A percentile compares a stretch with the other conserved stretches of the same genome.
phyloP scores from a whole-genome alignment of 768 basidiomycete genomes.

The Infundibulicybe gibba region DNA sequence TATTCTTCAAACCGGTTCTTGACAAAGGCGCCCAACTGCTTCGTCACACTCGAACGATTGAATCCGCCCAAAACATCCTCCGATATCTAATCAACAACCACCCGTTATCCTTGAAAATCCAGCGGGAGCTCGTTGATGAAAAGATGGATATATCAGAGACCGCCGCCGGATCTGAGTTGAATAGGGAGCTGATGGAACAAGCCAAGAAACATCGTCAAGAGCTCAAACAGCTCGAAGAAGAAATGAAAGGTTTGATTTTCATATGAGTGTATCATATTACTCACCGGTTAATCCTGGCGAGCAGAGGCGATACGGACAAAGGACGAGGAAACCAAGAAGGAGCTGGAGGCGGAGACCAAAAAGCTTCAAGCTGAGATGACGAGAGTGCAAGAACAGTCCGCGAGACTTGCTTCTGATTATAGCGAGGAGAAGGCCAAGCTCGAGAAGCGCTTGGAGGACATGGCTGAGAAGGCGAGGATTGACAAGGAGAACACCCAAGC shows the following conservation, averaged over 20 bases:
- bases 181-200: conserved; percentile 46
- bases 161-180: conserved; percentile 49
- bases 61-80: conserved; percentile 39
- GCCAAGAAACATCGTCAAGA: conserved; percentile 43
- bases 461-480: no score
- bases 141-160: conserved; percentile 47
- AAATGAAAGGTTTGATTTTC: conserved; percentile 28
- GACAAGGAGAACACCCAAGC: no score
- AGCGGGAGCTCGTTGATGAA: conserved; percentile 45
- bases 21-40: conserved; percentile 43
- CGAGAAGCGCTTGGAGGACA: conserved; percentile 6
- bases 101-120: conserved; percentile 46
- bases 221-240: conserved; percentile 37
- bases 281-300: no score
- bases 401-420: conserved; percentile 36
- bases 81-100: conserved; percentile 34
- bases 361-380: conserved; percentile 41
- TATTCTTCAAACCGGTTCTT: conserved; percentile 51
- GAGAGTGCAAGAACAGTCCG: conserved; percentile 34
- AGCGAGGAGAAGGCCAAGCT: conserved; percentile 27
- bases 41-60: conserved; percentile 35
- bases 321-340: conserved; percentile 41
- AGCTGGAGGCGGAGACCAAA: conserved; percentile 40
- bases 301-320: conserved; percentile 33
- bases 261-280: no score